Evolutionary conservation across 345 rosid species (phyloP).

Genomic region (Crucihimalaya himalaica): DNA sequence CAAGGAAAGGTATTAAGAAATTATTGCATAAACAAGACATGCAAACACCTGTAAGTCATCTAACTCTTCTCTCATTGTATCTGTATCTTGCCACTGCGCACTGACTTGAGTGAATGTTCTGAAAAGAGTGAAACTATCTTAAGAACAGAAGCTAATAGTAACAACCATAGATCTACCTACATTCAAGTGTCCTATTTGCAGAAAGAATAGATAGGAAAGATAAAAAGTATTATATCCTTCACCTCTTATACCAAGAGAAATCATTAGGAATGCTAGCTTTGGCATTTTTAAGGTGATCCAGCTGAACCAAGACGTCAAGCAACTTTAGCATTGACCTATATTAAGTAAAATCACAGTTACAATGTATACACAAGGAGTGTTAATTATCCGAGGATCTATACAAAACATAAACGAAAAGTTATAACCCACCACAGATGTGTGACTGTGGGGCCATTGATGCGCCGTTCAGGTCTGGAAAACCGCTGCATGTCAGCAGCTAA

Average conservation of each 20-base stretch:
- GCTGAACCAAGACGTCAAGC: constrained; percentile 96
- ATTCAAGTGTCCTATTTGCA: not conserved
- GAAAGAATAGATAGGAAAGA: not conserved
- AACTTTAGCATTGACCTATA: constrained; percentile 93
- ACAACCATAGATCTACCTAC: constrained; percentile 1
- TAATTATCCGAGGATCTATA: not conserved
- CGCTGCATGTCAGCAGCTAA: constrained; percentile 99
- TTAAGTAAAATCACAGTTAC: constrained; percentile 28
- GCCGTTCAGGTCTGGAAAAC: constrained; percentile 95
- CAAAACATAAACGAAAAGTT: not conserved
- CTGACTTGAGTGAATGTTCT: constrained; percentile 99
- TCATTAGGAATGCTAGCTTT: constrained; percentile 99
- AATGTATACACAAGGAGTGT: constrained; percentile 1
- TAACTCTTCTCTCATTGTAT: constrained; percentile 96
- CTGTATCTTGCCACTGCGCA: constrained; percentile 97
- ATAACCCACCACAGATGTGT: constrained; percentile 82
- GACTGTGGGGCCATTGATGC: constrained; percentile 94
- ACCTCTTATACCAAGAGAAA: constrained; percentile 99
- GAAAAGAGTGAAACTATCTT: constrained; percentile 24
- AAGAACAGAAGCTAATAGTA: constrained; percentile 19
- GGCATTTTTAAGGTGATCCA: constrained; percentile 98
- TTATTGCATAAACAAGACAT: constrained; percentile 20
- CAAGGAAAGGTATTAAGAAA: not conserved
- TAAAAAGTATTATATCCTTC: constrained; percentile 11
- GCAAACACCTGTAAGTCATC: constrained; percentile 88